Base-by-base conservation (phyloP, 345 rosid genomes). In the Brassica cretica region DNA sequence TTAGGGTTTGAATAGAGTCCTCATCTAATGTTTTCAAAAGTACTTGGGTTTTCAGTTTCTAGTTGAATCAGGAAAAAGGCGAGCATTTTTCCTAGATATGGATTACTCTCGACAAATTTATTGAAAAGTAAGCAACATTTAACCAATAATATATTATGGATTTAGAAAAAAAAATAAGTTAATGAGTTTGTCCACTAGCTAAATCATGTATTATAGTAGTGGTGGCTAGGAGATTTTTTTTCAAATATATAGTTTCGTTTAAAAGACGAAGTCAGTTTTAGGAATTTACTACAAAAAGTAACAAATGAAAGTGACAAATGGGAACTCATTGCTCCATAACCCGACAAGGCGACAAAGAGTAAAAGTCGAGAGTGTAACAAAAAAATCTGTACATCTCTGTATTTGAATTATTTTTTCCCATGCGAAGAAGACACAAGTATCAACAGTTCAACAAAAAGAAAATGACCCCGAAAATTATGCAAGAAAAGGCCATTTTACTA, bases 321-420 rank as follows among this genome's bases (percentile, higher is more conserved):
- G 65, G 66, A 80, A 75, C 41, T 80, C 61, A 70, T 70, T 30
- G 8, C 60, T 56, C 27, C 68, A 56, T 10, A 80, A 64, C 65
- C 44, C 30, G 75, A 80, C 82, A 80, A 75, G 41, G 79, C 30
- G 75, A 80, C 82, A 80, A 75, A 56, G 79, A 74, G 65, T 75
- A 75, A 69, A 80, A 79, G 82, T 67, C 58, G 71, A 67, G 19
- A 67, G 58, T 2, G 71, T 67, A 44, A 49, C 12, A 64, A 68
- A 68, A 51, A 68, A 21, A 24, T 3, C 30, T 73, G 19, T 58
- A 14, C 35, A 19, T 71, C 55, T 49, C 55, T 49, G 77, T 49
- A 70, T 9, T 62, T 18, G 7, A 46, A 46, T 73, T 64, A 73
- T 64, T 49, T 62, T 62, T 73, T 29, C 70, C 70, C 77, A 62